Base-by-base conservation (phyloP, 305 asterid species). In the Solanum hybrid region DNA sequence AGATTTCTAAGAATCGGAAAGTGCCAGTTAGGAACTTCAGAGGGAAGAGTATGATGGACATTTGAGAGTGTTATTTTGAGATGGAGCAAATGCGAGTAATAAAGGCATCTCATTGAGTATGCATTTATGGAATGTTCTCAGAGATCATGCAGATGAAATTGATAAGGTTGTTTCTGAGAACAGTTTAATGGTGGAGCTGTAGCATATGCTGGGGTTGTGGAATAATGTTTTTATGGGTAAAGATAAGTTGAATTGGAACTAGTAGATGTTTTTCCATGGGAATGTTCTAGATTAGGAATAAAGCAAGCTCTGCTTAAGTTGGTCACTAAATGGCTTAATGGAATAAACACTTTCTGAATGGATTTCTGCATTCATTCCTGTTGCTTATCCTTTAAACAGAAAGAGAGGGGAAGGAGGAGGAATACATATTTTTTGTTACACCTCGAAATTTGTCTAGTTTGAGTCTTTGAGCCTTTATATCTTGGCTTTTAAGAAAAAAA, bases 1-100 rank as follows among this genome's bases (percentile, higher is more conserved):
- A 96, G 96, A 91, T 97, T 86, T 96, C 99, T 26, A 97, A 95
- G 95, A 97, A 95, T 89, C 95, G 96, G 28, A 95, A 92, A 88
- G 98, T 97, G 31, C 92, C 95, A 3, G 99, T 97, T 92, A 95
- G 98, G 95, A 95, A 46, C 87, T 96, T 98, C 98, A 93, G 92
- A 51, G 98, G 98, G 89, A 96, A 92, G 94, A 91, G 93, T 78
- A 95, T 93, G 90, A 98, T 97, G 89, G 98, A 96, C 90, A 93
- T 95, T 26, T 91, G 95, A 51, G 98, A 93, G 92, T 95, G 89
- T 86, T 94, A 95, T 90, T 35, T 83, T 74, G 93, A 92, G 97
- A 94, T 69, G 98, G 97, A 94, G 88, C 93, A 92, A 64, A 77
- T 94, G 81, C 95, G 28, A 95, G 98, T 20, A 94, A 93, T 76